These are phyloP conservation scores for Hamamelis virginiana DNA, from an alignment of 164 flowering plant species.

Conservation along the genomic window DNA sequence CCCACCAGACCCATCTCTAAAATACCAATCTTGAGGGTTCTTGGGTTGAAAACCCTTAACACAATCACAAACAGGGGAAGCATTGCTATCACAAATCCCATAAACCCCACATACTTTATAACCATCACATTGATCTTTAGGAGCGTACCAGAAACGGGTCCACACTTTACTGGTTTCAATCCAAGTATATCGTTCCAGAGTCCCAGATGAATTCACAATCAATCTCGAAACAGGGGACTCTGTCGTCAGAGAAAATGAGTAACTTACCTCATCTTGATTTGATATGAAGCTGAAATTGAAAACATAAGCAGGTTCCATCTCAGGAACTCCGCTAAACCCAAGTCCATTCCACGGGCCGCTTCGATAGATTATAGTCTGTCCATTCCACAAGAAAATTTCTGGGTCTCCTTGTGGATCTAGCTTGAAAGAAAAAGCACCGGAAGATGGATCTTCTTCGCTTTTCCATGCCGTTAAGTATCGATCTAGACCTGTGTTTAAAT, in stretches of 20 bases:
- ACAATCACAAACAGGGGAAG: slow-evolving; percentile 43
- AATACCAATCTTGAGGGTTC: slow-evolving; percentile 28
- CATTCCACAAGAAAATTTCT: slow-evolving; percentile 20
- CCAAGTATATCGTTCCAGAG: slow-evolving; percentile 28
- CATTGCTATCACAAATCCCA: slow-evolving; percentile 36
- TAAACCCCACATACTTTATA: slow-evolving; percentile 41
- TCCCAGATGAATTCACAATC: slow-evolving; percentile 24
- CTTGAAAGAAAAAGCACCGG: slow-evolving; percentile 37
- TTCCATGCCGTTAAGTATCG: slow-evolving; percentile 40
- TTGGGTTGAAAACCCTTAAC: slow-evolving; percentile 39
- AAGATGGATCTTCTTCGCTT: slow-evolving; percentile 34
- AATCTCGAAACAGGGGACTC: slow-evolving; percentile 32
- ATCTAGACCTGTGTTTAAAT: slow-evolving; percentile 13
- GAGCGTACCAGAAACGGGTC: slow-evolving; percentile 34
- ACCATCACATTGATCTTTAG: slow-evolving; percentile 42
- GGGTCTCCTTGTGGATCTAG: slow-evolving; percentile 36
- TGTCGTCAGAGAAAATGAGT: slow-evolving; percentile 21
- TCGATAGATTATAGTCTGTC: slow-evolving; percentile 13
- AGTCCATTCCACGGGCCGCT: slow-evolving; percentile 69
- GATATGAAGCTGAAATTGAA: slow-evolving; percentile 25
- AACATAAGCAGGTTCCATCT: slow-evolving; percentile 21
- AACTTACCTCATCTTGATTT: slow-evolving; percentile 33
- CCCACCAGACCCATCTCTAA: slow-evolving; percentile 41
- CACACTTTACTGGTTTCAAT: slow-evolving; percentile 17
- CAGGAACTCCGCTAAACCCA: slow-evolving; percentile 59